phyloP scores from a whole-genome alignment of 148 eudicot species.

The Rhododendron williamsianum region DNA sequence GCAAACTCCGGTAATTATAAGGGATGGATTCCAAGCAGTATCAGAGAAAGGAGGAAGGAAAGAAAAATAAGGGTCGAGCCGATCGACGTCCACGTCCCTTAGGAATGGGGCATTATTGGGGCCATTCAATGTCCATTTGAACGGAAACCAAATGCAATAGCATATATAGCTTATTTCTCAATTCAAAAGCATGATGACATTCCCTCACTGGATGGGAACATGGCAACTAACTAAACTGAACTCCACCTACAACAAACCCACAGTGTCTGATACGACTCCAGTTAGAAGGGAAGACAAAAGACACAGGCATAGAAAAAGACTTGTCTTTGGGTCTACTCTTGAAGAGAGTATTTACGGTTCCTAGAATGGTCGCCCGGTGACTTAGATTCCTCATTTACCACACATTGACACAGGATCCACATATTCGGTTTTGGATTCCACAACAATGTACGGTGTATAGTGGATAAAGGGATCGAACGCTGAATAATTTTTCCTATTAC shows the following conservation, averaged over 20 bases:
- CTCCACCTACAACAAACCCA: background rate
- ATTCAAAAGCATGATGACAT: background rate
- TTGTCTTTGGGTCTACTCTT: background rate
- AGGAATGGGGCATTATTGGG: background rate
- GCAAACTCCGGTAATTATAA: background rate
- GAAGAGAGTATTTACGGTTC: too few relatives aligned
- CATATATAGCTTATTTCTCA: background rate
- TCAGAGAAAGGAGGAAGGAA: background rate
- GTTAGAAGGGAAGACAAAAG: background rate
- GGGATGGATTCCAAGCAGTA: background rate
- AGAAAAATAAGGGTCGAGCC: background rate
- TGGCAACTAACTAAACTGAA: background rate
- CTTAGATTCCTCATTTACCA: too few relatives aligned
- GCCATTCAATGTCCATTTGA: background rate
- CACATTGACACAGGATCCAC: too few relatives aligned
- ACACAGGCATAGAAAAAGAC: too few relatives aligned
- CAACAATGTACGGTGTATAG: too few relatives aligned
- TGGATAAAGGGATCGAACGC: too few relatives aligned
- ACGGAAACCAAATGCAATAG: background rate
- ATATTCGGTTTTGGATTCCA: too few relatives aligned
- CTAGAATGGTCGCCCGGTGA: too few relatives aligned
- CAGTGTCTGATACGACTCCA: background rate
- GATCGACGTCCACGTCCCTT: background rate
- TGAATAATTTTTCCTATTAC: too few relatives aligned
- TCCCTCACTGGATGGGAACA: background rate